Evolutionary conservation across 768 basidiomycete species (phyloP).

Genomic region (Leucosporidium scottii): DNA sequence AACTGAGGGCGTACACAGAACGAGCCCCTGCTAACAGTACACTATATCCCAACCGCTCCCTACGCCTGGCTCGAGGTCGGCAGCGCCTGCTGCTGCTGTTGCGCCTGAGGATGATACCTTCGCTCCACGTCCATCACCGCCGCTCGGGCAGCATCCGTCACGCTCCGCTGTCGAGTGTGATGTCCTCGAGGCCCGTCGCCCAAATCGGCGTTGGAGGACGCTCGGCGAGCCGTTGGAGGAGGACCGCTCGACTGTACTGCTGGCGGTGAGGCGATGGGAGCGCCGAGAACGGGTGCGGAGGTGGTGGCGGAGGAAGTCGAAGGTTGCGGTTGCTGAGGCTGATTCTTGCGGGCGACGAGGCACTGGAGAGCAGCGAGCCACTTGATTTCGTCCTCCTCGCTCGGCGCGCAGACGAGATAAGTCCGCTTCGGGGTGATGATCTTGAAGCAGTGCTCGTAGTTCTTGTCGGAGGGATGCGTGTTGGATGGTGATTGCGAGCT

Average conservation of each 20-base stretch:
- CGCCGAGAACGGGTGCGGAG: not conserved
- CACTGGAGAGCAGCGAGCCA: slow-evolving; percentile 94
- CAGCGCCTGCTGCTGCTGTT: too few species aligned
- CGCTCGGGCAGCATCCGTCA: slow-evolving; percentile 43
- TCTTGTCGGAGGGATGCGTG: slow-evolving; percentile 40
- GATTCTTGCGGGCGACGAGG: slow-evolving; percentile 50
- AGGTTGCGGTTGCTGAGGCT: not conserved
- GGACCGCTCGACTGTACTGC: too few species aligned
- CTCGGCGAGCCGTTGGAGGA: not conserved
- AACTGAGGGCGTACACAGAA: too few species aligned
- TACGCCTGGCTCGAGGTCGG: too few species aligned
- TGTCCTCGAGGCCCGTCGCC: too few species aligned
- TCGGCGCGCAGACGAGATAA: slow-evolving; percentile 81
- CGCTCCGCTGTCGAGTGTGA: slow-evolving; percentile 33
- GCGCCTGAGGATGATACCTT: slow-evolving; percentile 35
- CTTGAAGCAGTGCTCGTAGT: slow-evolving; percentile 70
- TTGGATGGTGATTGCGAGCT: not conserved
- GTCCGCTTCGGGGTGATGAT: slow-evolving; percentile 91
- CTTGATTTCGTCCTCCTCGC: slow-evolving; percentile 95
- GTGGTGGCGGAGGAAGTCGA: not conserved
- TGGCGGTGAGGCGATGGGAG: not conserved
- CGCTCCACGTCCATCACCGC: slow-evolving; percentile 44
- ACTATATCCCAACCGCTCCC: too few species aligned
- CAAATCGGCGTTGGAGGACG: not conserved
- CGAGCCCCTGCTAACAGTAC: too few species aligned